Evolutionary conservation across 2,329 filamentous ascomycete genomes (phyloP), one percentile per base, ranked within the genome.

Genomic region (Colletotrichum acutatum): DNA sequence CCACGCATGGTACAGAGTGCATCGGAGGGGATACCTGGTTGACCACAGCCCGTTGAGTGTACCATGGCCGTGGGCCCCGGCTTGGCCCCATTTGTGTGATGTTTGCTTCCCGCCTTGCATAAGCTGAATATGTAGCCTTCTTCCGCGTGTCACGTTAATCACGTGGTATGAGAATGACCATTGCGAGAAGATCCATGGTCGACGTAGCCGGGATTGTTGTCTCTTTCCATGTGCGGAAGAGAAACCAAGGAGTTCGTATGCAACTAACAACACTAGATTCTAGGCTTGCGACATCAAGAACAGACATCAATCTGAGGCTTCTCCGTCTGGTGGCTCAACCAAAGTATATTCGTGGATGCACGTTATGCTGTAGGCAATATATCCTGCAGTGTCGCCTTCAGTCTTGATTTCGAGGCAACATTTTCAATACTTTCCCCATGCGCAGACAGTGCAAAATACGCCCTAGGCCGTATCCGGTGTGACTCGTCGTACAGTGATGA

Each of bases 101-200:
- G 34, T 59, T 59, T 69, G 54, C 54, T 72, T 71, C 66, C 70
- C 66, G 70, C 56, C 46, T 22, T 72, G 70, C 70, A 72, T 72
- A 70, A 57, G 53, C 66, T 66, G 70, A 60, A 72, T 60, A 72
- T 70, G 70, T 60, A 64, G 54, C 58, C 57, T 32, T 42, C 32
- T 56, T 72, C 60, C 70, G 66, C 70, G 70, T 72, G 70, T 70
- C 60, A 70, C 54, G 60, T 37, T 12, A 32, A 62, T 72, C 70
- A 72, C 70, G 70, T 72, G 70, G 66, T 11, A 42, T 53, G 42
- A 32, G 14, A 54, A 42, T n/a, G 11, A 49, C 26, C 9, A 28
- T 64, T 16, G 34, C 42, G 19, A 46, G 32, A 28, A 26, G 14
- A 68, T 72, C 54, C 34, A 59, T 46, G 34, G 32, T 24, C 53